phyloP scores from a whole-genome alignment of 306 rosid genomes.

The Ochetophila trinervis region DNA sequence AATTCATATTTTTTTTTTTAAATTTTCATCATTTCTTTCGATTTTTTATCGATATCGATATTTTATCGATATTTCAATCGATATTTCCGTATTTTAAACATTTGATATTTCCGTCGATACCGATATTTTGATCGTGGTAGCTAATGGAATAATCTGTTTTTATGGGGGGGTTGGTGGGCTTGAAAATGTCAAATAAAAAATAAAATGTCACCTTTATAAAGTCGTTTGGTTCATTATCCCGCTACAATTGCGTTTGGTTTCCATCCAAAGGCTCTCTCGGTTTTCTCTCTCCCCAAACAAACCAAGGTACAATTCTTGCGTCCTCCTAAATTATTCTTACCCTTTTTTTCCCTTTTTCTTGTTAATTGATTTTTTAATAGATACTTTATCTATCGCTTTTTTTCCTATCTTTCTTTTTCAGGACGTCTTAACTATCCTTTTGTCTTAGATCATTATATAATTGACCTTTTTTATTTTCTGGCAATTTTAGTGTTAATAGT shows the following conservation, averaged over 20 bases:
- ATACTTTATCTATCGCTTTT: not conserved
- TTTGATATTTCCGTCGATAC: too few species aligned
- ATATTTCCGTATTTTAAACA: too few species aligned
- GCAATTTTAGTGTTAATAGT: not conserved
- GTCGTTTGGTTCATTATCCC: not conserved
- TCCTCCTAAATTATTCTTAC: not conserved
- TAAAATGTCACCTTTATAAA: not conserved
- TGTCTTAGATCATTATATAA: too few species aligned
- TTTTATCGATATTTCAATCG: too few species aligned
- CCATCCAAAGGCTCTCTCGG: not conserved
- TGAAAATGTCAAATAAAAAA: too few species aligned
- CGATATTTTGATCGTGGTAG: too few species aligned
- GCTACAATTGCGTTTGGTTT: not conserved
- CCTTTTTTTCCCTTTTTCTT: not conserved
- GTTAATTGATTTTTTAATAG: not conserved
- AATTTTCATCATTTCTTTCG: too few species aligned
- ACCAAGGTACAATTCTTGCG: not conserved
- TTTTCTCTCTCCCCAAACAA: constrained; percentile 3
- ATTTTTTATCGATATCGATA: too few species aligned
- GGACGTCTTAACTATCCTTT: too few species aligned
- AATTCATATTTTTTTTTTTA: too few species aligned
- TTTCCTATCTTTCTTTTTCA: not conserved
- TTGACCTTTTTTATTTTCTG: not conserved
- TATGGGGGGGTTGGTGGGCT: too few species aligned
- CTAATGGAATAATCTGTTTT: too few species aligned